Conservation (phyloP, 495 filamentous ascomycete genomes). For the Monascus purpureus region DNA sequence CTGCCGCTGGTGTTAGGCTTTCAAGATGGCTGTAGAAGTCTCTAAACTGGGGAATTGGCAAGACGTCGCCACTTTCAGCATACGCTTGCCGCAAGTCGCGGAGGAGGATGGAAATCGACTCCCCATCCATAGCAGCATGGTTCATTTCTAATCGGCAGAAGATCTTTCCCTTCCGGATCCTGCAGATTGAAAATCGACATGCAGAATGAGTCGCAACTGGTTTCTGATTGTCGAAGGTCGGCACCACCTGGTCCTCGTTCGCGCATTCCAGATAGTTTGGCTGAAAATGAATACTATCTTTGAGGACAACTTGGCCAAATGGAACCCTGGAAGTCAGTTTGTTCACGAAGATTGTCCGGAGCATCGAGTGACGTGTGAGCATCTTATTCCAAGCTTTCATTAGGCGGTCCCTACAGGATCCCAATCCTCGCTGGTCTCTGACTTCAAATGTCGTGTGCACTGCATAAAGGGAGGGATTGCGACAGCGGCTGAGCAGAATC, state of each 20-base stretch:
- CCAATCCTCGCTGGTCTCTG: slow-evolving; percentile 10
- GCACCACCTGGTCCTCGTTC: slow-evolving; percentile 16
- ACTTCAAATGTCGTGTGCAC: slow-evolving; percentile 50
- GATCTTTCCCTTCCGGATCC: slow-evolving; percentile 23
- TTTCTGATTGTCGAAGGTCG: slow-evolving; percentile 19
- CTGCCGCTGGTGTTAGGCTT: slow-evolving; percentile 18
- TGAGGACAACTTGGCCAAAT: slow-evolving; percentile 40
- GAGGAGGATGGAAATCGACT: slow-evolving; percentile 33
- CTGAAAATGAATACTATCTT: slow-evolving; percentile 15
- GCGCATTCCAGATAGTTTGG: slow-evolving; percentile 23
- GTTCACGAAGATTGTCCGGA: slow-evolving; percentile 39
- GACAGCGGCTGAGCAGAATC: slow-evolving; percentile 45
- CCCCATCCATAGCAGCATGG: slow-evolving; percentile 38
- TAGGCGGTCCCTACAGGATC: slow-evolving; percentile 24
- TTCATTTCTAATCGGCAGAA: slow-evolving; percentile 43
- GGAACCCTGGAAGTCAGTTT: slow-evolving; percentile 28
- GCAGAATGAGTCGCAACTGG: slow-evolving; percentile 13
- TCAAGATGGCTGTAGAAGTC: slow-evolving; percentile 37
- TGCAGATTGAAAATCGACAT: slow-evolving; percentile 36
- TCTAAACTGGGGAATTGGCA: slow-evolving; percentile 35
- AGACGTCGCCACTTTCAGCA: slow-evolving; percentile 17
- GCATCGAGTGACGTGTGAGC: slow-evolving; percentile 33
- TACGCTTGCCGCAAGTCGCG: slow-evolving; percentile 36
- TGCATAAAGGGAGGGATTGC: slow-evolving; percentile 44
- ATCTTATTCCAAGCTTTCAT: slow-evolving; percentile 33